These are phyloP conservation scores for Aspergillus fumigatiaffinis DNA, from an alignment of 2,329 filamentous ascomycete genomes.

Conservation along the genomic window DNA sequence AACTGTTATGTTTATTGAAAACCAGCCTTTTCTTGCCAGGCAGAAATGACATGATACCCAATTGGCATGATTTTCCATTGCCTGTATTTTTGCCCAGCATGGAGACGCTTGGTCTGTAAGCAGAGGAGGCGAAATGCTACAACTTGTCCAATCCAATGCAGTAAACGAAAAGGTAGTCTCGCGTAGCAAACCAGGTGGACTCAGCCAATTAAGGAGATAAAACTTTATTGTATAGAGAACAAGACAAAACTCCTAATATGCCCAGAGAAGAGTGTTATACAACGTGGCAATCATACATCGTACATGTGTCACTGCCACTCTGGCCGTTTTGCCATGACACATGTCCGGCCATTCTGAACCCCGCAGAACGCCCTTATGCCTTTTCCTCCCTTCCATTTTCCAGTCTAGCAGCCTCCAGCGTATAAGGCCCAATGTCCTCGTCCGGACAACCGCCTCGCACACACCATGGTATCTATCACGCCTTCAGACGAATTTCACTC, in stretches of 20 bases:
- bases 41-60: background rate
- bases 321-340: background rate
- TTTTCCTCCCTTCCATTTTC: background rate
- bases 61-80: background rate
- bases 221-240: no score
- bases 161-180: conserved; percentile 6
- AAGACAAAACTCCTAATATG: conserved; percentile 26
- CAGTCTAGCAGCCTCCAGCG: background rate
- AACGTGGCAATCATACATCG: conserved; percentile 13
- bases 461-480: background rate
- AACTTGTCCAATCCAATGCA: background rate
- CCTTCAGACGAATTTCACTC: conserved; percentile 3
- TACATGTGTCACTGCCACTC: conserved; percentile 16
- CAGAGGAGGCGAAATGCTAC: background rate
- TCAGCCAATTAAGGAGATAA: background rate
- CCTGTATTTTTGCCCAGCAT: background rate
- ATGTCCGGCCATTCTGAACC: conserved; percentile 7
- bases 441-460: conserved; percentile 8
- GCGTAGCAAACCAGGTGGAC: background rate
- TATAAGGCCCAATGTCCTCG: background rate
- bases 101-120: background rate
- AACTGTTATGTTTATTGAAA: background rate
- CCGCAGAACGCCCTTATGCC: background rate
- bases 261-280: conserved; percentile 33
- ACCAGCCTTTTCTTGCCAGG: background rate